Evolutionary conservation across 1,139 yeast species (phyloP), one percentile per base, ranked within the genome.

Genomic region (Yamadazyma taylorii): DNA sequence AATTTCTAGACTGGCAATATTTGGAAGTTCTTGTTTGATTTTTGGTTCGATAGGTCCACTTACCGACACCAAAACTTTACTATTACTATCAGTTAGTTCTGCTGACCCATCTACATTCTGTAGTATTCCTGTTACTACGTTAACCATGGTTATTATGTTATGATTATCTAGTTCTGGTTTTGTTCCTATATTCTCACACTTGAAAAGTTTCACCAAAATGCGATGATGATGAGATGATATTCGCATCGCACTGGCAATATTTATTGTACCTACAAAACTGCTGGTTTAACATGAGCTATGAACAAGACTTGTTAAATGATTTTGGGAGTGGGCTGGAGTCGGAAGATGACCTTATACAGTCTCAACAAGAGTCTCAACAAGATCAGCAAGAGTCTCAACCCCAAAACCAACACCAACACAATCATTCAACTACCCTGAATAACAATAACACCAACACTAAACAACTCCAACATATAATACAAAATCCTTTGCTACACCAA

Each of bases 1-100:
- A n/a, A 92, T 74, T 58, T 89, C 97, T 27, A 92, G 60, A 17
- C 88, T 79, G 13, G 92, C 83, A 34, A 74, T 71, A 17, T 85
- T 83, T 6, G 97, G 96, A 29, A 83, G 61, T 57, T 92, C 98
- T 56, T 89, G 96, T 50, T 94, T 75, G 14, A 78, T 62, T 58
- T 84, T 85, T 9, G 90, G 86, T 53, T 90, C 97, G 33, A 90
- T 75, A 0, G 98, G 98, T 0, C 98, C 98, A 1, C 90, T 76
- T 1, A 90, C 90, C 0, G 96, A 80, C 30, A 84, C 79, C 3
- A 88, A 60, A 6, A 85, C 80, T 45, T 78, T 77, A 1, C 87
- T 79, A 16, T 56, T 60, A 6, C 72, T 75, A 16, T 66, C 56
- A 17, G 62, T 55, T 46, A 84, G 66, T 34, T 75, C 76, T 0